Evolutionary conservation across 139 green algal species (phyloP).

Genomic region (Mesotaenium endlicherianum): DNA sequence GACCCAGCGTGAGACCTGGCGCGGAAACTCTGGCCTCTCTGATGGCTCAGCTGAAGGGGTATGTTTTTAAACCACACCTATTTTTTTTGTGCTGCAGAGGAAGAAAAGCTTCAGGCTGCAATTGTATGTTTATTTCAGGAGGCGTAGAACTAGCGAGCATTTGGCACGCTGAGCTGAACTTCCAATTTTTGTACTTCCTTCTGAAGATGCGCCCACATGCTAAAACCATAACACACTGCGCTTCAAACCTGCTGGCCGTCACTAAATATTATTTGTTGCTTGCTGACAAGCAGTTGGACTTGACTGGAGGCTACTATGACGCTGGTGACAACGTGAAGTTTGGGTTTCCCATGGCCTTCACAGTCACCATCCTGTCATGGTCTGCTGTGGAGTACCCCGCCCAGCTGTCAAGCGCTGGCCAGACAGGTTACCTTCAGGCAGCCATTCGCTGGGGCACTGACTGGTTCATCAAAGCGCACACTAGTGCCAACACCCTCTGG

Average conservation of each 20-base stretch:
- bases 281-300: conserved; percentile 50
- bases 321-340: conserved; percentile 67
- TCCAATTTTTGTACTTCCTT: too few species aligned
- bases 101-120: too few species aligned
- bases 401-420: background rate
- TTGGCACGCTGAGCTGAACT: too few species aligned
- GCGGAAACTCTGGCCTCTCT: conserved; percentile 48
- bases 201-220: too few species aligned
- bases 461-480: conserved; percentile 63
- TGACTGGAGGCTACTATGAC: conserved; percentile 62
- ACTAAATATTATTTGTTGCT: too few species aligned
- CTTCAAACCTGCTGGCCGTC: too few species aligned
- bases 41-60: conserved; percentile 53
- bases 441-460: conserved; percentile 68
- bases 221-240: too few species aligned
- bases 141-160: too few species aligned
- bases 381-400: conserved; percentile 55
- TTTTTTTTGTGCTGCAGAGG: too few species aligned
- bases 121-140: too few species aligned
- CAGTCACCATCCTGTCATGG: conserved; percentile 57
- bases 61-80: too few species aligned
- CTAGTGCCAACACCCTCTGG: background rate
- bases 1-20: conserved; percentile 44
- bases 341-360: conserved; percentile 59
- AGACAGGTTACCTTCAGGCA: conserved; percentile 52